These are phyloP conservation scores for Boletus subparvulus DNA, from an alignment of 768 basidiomycete genomes.

Conservation along the genomic window DNA sequence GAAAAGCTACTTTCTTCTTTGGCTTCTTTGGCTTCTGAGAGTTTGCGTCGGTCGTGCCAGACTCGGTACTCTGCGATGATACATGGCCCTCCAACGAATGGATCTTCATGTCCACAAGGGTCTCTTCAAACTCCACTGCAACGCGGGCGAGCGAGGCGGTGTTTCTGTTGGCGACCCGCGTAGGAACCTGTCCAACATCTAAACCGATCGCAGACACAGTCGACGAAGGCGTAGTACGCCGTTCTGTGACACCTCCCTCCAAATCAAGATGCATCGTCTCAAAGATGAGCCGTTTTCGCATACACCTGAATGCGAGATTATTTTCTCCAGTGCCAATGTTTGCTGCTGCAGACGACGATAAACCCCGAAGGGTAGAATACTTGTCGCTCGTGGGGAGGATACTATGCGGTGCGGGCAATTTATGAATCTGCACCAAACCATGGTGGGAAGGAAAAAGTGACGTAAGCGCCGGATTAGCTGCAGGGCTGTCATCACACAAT, in stretches of 20 bases:
- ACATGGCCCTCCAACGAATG: slow-evolving; percentile 4
- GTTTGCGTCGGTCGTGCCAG: slow-evolving; percentile 2
- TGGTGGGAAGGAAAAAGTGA: slow-evolving; percentile 80
- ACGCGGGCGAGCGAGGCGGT: slow-evolving; percentile 37
- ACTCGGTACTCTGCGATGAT: slow-evolving; percentile 4
- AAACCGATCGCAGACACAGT: slow-evolving; percentile 13
- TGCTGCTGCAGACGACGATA: slow-evolving; percentile 53
- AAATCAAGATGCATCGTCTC: slow-evolving; percentile 89
- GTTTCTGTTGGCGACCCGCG: slow-evolving; percentile 9
- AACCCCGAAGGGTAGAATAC: slow-evolving; percentile 79
- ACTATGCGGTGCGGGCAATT: slow-evolving; percentile 71
- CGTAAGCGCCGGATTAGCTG: slow-evolving; percentile 77
- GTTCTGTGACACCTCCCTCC: slow-evolving; percentile 80
- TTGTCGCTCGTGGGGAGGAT: slow-evolving; percentile 79
- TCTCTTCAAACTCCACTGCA: slow-evolving; percentile 45
- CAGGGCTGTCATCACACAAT: slow-evolving; percentile 8
- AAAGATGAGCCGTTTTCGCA: slow-evolving; percentile 80
- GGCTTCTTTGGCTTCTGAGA: slow-evolving; percentile 41
- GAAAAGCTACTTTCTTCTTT: slow-evolving; percentile 71
- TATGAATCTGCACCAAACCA: slow-evolving; percentile 77
- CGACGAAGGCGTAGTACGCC: slow-evolving; percentile 58
- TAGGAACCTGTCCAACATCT: slow-evolving; percentile 23
- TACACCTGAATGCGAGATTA: slow-evolving; percentile 93
- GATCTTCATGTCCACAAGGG: slow-evolving; percentile 2
- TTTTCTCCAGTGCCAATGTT: slow-evolving; percentile 83